Percentiles rank a stretch among this genome's conserved stretches.
Conservation (phyloP, 768 basidiomycete species). For the Mycena rebaudengoi region DNA sequence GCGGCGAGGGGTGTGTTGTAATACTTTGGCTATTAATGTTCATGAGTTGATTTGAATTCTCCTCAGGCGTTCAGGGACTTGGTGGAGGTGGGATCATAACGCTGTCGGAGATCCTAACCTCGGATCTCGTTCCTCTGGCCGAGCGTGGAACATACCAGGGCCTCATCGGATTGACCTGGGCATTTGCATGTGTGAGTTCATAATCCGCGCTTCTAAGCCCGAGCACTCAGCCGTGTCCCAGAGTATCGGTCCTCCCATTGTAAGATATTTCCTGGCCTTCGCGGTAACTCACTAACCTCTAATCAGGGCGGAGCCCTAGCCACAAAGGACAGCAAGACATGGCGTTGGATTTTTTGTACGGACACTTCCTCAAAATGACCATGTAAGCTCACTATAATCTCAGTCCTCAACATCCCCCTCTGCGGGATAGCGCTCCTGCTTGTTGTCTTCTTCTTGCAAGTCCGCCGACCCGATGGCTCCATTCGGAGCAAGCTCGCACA, state of each 20-base stretch:
- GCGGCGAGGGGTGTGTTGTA: conserved; percentile 41
- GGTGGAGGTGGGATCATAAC: conserved; percentile 46
- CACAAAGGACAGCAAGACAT: conserved; percentile 27
- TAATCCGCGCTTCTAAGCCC: not conserved
- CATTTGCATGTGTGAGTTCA: conserved; percentile 37
- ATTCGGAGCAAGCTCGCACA: conserved; percentile 36
- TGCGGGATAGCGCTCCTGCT: conserved; percentile 30
- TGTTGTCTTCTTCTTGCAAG: conserved; percentile 31
- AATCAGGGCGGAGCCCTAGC: conserved; percentile 32
- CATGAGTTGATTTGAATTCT: not conserved
- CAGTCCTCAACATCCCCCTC: conserved; percentile 47
- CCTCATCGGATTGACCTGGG: conserved; percentile 40
- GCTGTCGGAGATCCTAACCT: conserved; percentile 47
- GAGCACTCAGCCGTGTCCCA: not conserved
- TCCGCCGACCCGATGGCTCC: conserved; percentile 38
- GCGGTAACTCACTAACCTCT: not conserved
- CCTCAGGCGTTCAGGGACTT: conserved; percentile 38
- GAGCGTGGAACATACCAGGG: conserved; percentile 48
- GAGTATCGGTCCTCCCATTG: conserved; percentile 26
- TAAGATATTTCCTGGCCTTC: not conserved
- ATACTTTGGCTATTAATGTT: not conserved
- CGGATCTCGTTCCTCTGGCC: conserved; percentile 53
- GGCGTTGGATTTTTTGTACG: conserved; percentile 43
- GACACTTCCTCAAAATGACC: not conserved
- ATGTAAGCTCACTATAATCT: not conserved